These are phyloP conservation scores for Colletotrichum eremochloae DNA, from an alignment of 2,329 filamentous ascomycete species.

Conservation along the genomic window DNA sequence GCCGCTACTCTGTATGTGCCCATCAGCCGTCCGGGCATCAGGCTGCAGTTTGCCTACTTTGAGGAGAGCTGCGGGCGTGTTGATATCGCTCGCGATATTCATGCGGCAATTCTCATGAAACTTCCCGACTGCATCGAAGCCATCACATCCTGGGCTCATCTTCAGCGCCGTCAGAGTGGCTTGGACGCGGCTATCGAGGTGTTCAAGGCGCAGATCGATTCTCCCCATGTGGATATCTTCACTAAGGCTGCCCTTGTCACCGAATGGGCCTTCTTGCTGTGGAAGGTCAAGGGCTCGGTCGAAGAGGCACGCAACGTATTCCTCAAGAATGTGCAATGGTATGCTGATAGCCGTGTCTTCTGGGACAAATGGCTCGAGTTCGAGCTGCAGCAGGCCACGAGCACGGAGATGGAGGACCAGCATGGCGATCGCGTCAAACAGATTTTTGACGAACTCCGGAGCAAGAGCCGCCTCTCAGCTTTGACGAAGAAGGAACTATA, in stretches of 20 bases:
- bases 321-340: constrained; percentile 84
- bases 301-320: constrained; percentile 89
- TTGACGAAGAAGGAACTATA: constrained; percentile 80
- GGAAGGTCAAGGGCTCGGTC: constrained; percentile 85
- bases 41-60: constrained; percentile 93
- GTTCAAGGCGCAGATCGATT: constrained; percentile 85
- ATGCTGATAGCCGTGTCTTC: constrained; percentile 87
- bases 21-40: constrained; percentile 84
- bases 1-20: constrained; percentile 89
- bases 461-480: constrained; percentile 77
- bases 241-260: constrained; percentile 89
- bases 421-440: constrained; percentile 83
- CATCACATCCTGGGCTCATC: constrained; percentile 88
- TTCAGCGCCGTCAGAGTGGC: constrained; percentile 85
- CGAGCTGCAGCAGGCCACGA: constrained; percentile 86
- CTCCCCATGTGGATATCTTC: constrained; percentile 77
- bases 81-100: constrained; percentile 86
- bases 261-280: constrained; percentile 88
- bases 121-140: constrained; percentile 89
- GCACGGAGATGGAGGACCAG: constrained; percentile 70
- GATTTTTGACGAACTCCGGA: constrained; percentile 81
- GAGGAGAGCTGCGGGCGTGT: constrained; percentile 86
- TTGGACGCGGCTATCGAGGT: constrained; percentile 87
- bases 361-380: constrained; percentile 92
- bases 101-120: constrained; percentile 81